Percentiles rank a stretch among this genome's conserved stretches.
Conservation (phyloP, 352 stramenopile genomes). For the Phytophthora uliginosa region DNA sequence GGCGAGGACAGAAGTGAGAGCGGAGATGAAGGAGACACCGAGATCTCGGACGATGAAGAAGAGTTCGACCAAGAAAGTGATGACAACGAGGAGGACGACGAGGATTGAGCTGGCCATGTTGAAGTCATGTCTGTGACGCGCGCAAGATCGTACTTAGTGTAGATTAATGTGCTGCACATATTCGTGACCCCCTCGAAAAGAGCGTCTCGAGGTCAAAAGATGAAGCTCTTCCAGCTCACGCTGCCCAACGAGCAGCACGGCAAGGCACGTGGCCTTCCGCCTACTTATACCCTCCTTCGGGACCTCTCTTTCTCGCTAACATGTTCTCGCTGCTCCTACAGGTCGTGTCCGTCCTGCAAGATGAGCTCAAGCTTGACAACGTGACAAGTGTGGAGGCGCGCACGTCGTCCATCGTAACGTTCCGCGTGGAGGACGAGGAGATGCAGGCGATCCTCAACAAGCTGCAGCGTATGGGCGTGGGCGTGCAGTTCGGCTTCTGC, state of each 20-base stretch:
- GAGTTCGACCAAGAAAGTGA: constrained; percentile 19
- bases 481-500: constrained; percentile 89
- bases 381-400: constrained; percentile 87
- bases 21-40: constrained; percentile 38
- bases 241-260: constrained; percentile 86
- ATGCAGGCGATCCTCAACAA: constrained; percentile 89
- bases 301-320: neutral
- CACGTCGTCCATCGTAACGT: constrained; percentile 90
- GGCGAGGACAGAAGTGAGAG: constrained; percentile 28
- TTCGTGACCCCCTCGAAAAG: neutral
- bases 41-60: constrained; percentile 16
- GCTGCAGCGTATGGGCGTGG: constrained; percentile 84
- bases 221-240: constrained; percentile 93
- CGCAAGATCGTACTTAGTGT: constrained; percentile 17
- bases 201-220: constrained; percentile 21
- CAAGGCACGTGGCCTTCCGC: constrained; percentile 43
- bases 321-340: constrained; percentile 9
- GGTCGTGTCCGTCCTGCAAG: constrained; percentile 84
- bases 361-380: constrained; percentile 87
- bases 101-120: constrained; percentile 1
- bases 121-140: constrained; percentile 20
- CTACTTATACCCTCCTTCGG: neutral
- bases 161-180: neutral
- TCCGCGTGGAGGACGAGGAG: constrained; percentile 86
- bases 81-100: constrained; percentile 13